Percentiles rank a stretch among this genome's conserved stretches.
Conservation (phyloP, 1,139 yeast species). For the Debaryomyces subglobosus region DNA sequence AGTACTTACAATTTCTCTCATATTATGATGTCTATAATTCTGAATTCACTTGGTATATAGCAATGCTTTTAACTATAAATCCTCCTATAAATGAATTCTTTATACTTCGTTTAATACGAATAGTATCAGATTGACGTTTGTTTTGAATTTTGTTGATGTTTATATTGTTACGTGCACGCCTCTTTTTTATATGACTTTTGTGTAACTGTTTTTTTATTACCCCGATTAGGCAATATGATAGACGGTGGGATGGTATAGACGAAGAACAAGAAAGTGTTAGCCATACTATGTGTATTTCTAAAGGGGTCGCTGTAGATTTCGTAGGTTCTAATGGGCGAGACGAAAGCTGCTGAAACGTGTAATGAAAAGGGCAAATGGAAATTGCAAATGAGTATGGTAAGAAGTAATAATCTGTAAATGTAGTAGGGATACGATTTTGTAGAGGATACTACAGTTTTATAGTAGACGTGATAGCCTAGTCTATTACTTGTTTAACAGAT, state of each 20-base stretch:
- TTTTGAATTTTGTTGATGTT: slow-evolving; percentile 8
- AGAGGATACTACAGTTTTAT: too few species aligned
- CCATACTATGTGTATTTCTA: too few species aligned
- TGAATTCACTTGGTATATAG: slow-evolving; percentile 2
- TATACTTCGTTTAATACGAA: background rate
- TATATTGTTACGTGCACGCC: slow-evolving; percentile 4
- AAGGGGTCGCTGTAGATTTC: too few species aligned
- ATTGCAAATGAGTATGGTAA: too few species aligned
- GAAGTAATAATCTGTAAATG: too few species aligned
- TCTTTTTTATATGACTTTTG: background rate
- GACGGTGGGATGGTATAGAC: background rate
- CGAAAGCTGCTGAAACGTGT: too few species aligned
- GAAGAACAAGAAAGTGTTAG: too few species aligned
- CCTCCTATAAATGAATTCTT: slow-evolving; percentile 4
- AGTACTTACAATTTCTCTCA: slow-evolving; percentile 64
- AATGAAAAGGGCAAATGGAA: too few species aligned
- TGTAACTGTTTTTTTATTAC: slow-evolving; percentile 5
- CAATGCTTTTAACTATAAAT: slow-evolving; percentile 7
- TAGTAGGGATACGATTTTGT: too few species aligned
- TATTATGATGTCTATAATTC: slow-evolving; percentile 18
- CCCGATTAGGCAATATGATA: slow-evolving; percentile 4
- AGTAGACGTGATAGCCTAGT: too few species aligned
- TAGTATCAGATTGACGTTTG: slow-evolving; percentile 3
- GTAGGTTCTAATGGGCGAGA: too few species aligned
- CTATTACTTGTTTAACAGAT: too few species aligned